Percentiles rank a stretch among this genome's conserved stretches.
Evolutionary conservation across 306 rosid genomes (phyloP).

Genomic region (Albizia julibrissin): DNA sequence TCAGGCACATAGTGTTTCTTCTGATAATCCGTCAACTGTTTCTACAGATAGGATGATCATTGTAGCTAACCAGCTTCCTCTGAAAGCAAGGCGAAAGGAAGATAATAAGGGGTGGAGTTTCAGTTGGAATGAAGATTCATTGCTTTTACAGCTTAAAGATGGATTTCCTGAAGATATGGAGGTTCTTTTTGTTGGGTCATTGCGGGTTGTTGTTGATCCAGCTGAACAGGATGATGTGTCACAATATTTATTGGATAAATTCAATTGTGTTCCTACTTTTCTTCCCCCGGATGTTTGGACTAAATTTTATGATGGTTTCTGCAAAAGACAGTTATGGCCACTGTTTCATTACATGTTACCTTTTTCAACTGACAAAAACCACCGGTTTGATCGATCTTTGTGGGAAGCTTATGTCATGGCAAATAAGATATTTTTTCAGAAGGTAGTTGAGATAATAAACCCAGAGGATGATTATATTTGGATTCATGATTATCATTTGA

Average conservation of each 20-base stretch:
- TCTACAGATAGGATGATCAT: constrained; percentile 67
- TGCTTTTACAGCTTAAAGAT: constrained; percentile 77
- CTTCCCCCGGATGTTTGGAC: constrained; percentile 58
- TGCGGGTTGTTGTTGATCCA: constrained; percentile 61
- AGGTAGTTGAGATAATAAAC: constrained; percentile 75
- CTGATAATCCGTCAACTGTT: constrained; percentile 64
- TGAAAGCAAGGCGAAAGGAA: constrained; percentile 64
- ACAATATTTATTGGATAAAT: constrained; percentile 59
- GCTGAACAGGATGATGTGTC: constrained; percentile 74
- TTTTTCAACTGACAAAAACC: constrained; percentile 66
- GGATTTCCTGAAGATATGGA: constrained; percentile 77
- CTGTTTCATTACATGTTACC: constrained; percentile 82
- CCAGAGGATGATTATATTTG: constrained; percentile 81
- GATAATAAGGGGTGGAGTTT: constrained; percentile 73
- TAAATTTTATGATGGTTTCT: constrained; percentile 80
- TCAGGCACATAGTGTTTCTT: constrained; percentile 60
- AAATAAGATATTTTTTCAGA: constrained; percentile 72
- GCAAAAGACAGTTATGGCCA: constrained; percentile 82
- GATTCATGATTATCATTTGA: constrained; percentile 91
- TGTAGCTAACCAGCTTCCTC: constrained; percentile 83
- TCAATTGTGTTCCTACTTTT: constrained; percentile 77
- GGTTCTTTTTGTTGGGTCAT: constrained; percentile 72
- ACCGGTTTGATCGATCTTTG: constrained; percentile 65
- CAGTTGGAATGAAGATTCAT: constrained; percentile 80
- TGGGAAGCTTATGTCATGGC: constrained; percentile 84